Evolutionary conservation across 2,329 filamentous ascomycete species (phyloP), one percentile per base, ranked within the genome.

Genomic region (Aaosphaeria arxii): DNA sequence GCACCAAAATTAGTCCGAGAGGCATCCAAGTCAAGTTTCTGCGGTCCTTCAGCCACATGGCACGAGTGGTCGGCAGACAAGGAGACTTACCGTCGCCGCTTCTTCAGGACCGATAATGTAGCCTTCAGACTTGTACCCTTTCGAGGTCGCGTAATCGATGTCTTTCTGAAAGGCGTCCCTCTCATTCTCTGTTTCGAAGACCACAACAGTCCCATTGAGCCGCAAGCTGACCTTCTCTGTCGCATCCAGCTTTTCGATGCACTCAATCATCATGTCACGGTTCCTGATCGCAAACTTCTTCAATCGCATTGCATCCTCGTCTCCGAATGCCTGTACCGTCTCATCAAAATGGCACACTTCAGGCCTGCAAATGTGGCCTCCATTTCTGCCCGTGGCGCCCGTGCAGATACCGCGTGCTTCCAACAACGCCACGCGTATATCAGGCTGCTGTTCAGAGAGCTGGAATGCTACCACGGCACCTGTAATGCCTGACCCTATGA

Each of bases 401-500:
- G 11, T 7, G 29, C 41, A 43, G 7, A 43, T 7, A 6, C 7
- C 6, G 28, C 41, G 13, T 6, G 41, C 41, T 29, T 43, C 41
- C 7, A 43, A 24, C 17, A 43, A 7, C 6, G 17, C 29, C 6
- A 43, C 41, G 13, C 56, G 49, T n/a, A 36, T 36, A 7, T 36
- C n/a, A 7, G 7, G 39, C 7, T 17, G 9, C 1, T 30, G 40
- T 2, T 52, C 49, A 38, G 71, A 58, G 4, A 73, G 49, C 17
- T 69, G 66, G 52, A 66, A 61, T 1, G 71, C 70, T 3, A 71
- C 64, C 45, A 63, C 57, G 4, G 69, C 58, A 30, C 71, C 71
- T 11, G 67, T 71, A 30, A 74, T 72, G 13, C 71, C 71, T 28
- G 66, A 69, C 17, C 71, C 71, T 30, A 74, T 66, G 17, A 74